Base-by-base conservation (phyloP, 768 basidiomycete genomes). In the Boletus rubropictus region DNA sequence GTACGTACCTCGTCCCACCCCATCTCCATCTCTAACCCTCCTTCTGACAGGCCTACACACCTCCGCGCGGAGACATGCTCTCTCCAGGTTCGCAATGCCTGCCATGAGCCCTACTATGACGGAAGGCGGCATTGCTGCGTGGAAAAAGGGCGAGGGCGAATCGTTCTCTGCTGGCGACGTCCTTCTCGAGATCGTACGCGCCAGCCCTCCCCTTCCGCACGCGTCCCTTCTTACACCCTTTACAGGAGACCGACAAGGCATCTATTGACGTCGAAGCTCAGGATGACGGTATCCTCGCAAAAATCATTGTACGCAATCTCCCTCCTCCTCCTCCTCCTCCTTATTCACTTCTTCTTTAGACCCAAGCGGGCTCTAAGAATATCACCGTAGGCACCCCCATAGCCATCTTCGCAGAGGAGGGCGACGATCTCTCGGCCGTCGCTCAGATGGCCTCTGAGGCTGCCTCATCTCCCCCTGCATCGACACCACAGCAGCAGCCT, bases 101-200 rank as follows among this genome's bases (percentile, higher is more conserved):
- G 93, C 96, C 57, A 99, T 98, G 95, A 95, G 91, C 53, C 96
- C 96, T 27, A 99, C 96, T 48, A 99, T 99, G 96, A 93, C 93
- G 3, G 96, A 98, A 74, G 96, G 96, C 53, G 96, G 95, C 53
- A 96, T 99, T 66, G 89, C 95, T 38, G 77, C 79, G 27, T 99
- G 96, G 94, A 98, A 98, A 78, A 87, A 89, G 73, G 85, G 86
- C 69, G 95, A 97, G 67, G 96, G 96, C 46, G 94, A 97, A 58
- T 42, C 82, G 2, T 99, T 95, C 64, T 55, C 82, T 15, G 80
- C 84, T 7, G 95, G 96, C 21, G 96, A 99, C 61, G 93, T 99
- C 53, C 71, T 99, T 50, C 82, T 98, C 39, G 95, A 98, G 71
- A 94, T 99, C 59, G 93, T 94, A 54, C 61, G 82, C 72, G 34